Base-by-base conservation (phyloP, 2,329 filamentous ascomycete species). In the Exophiala calicioides region DNA sequence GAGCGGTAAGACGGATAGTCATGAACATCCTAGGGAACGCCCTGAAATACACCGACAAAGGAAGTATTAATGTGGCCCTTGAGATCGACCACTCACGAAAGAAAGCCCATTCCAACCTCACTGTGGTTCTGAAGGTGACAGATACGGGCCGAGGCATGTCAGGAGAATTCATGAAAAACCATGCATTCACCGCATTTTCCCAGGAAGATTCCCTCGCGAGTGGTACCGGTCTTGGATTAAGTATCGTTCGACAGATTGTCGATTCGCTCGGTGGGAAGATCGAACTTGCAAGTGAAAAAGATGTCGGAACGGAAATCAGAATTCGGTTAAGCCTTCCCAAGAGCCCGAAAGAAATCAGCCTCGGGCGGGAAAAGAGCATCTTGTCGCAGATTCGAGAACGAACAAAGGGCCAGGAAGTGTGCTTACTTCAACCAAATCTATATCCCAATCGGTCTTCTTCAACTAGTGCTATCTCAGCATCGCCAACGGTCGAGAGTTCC, bases 61-160 rank as follows among this genome's bases (percentile, higher is more conserved):
- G 80, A 3, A 75, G 67, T 42, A 71, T 83, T 2, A 68, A 70
- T 5, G 64, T 79, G 3, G 65, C 59, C 2, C 52, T 78, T 9
- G 61, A 64, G 42, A 50, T 60, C 2, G 64, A 63, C 12, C 57
- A 55, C n/a, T 62, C 58, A 2, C 58, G 62, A 4, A 55, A 65
- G 9, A 64, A 61, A 5, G 41, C 60, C 1, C 62, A 65, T 37
- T 65, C 69, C 5, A 31, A 44, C 23, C 37, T 51, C 12, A 39
- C 66, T 13, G 58, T 68, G 3, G 62, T 62, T 0, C 45, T 79
- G 12, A 76, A 70, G 0, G 76, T 88, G 1, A 69, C 71, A 0
- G 84, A 88, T 55, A 83, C 84, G 0, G 85, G 84, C 1, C 75
- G 74, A 33, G 85, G 84, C 1, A 88, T 88, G 24, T 76, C 76